Percentiles rank a stretch among this genome's conserved stretches.
Evolutionary conservation across 139 green algal species (phyloP).

Genomic region (Picochlorum sp.): DNA sequence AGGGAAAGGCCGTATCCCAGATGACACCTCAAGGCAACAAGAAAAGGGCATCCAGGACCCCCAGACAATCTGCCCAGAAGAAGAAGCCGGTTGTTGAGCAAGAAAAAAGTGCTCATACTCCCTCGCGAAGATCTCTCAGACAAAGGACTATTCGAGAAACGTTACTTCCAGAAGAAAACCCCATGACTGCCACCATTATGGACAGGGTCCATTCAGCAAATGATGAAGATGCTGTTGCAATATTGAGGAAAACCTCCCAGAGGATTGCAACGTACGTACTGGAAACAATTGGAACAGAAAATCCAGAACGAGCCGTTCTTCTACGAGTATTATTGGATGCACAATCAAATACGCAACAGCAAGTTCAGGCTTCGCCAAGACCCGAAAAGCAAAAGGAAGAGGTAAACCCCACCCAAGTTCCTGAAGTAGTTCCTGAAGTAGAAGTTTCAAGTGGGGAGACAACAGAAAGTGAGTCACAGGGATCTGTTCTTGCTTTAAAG

Average conservation of each 20-base stretch:
- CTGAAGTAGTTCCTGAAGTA: too few species aligned
- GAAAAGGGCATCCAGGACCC: not conserved
- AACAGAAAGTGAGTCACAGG: too few species aligned
- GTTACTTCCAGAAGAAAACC: not conserved
- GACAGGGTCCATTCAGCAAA: not conserved
- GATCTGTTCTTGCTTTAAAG: too few species aligned
- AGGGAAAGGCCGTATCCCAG: not conserved
- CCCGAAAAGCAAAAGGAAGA: too few species aligned
- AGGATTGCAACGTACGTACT: not conserved
- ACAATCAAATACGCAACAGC: too few species aligned
- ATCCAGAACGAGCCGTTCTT: not conserved
- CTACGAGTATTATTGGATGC: not conserved
- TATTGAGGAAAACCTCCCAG: not conserved
- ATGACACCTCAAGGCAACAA: not conserved
- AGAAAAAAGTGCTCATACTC: too few species aligned
- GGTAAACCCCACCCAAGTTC: too few species aligned
- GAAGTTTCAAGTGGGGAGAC: too few species aligned
- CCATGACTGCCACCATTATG: not conserved
- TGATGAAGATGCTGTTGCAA: not conserved
- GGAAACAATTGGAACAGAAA: not conserved
- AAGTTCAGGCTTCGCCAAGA: too few species aligned
- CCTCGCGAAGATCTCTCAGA: too few species aligned
- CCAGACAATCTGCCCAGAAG: not conserved
- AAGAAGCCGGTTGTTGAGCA: too few species aligned
- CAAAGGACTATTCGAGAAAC: not conserved